phyloP scores from a whole-genome alignment of 1,139 yeast genomes.

The Hemisphaericaspora lyxosophila region DNA sequence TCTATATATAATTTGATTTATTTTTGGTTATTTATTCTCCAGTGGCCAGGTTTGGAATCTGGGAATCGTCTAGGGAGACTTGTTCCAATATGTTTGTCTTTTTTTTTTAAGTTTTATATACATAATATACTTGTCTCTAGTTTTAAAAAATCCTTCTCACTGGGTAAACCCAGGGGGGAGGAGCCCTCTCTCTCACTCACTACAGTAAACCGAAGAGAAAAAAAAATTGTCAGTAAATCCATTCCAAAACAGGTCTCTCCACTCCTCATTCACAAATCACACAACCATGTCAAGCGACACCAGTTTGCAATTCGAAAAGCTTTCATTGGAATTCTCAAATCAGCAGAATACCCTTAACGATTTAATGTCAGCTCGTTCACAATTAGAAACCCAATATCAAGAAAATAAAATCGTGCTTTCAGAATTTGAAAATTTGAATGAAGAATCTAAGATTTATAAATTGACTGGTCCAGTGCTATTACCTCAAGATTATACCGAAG shows the following conservation, averaged over 20 bases:
- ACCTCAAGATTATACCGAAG: slow-evolving; percentile 84
- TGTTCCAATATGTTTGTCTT: not conserved
- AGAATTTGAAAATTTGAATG: slow-evolving; percentile 66
- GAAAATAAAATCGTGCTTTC: slow-evolving; percentile 89
- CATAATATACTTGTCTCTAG: too few relatives aligned
- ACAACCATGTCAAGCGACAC: slow-evolving; percentile 14
- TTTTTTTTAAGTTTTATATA: not conserved
- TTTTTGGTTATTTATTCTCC: not conserved
- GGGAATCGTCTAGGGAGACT: not conserved
- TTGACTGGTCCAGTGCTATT: slow-evolving; percentile 88
- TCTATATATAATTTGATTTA: not conserved
- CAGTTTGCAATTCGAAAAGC: slow-evolving; percentile 39
- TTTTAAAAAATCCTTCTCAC: too few relatives aligned
- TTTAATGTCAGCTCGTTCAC: slow-evolving; percentile 60
- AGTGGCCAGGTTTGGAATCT: not conserved
- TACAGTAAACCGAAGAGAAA: too few relatives aligned
- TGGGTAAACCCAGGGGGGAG: too few relatives aligned
- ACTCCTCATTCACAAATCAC: too few relatives aligned
- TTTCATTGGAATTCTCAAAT: slow-evolving; percentile 38
- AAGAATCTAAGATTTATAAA: slow-evolving; percentile 72
- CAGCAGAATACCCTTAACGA: slow-evolving; percentile 42
- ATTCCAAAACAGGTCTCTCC: too few relatives aligned
- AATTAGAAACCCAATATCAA: slow-evolving; percentile 76
- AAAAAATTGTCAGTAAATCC: too few relatives aligned
- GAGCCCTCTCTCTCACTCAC: too few relatives aligned